phyloP scores from a whole-genome alignment of 2,329 filamentous ascomycete species.

The Paraphoma chrysanthemicola region DNA sequence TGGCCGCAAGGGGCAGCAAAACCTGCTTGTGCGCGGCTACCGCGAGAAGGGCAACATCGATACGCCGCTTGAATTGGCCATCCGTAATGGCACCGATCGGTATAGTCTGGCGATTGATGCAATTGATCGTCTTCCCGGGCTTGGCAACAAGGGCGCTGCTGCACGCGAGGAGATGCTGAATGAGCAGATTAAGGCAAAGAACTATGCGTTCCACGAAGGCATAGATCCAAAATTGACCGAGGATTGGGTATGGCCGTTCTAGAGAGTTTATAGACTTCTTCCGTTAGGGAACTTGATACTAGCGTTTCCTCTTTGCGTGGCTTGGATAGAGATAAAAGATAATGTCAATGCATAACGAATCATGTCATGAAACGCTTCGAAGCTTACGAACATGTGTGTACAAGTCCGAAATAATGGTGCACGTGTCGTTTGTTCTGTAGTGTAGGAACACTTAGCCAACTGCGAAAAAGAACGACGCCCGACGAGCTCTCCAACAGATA shows the following conservation, averaged over 20 bases:
- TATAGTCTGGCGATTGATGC: conserved; percentile 80
- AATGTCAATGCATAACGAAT: not conserved
- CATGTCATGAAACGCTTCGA: not conserved
- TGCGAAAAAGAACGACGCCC: too few relatives aligned
- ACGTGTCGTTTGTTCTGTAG: too few relatives aligned
- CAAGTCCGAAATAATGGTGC: too few relatives aligned
- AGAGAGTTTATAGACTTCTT: conserved; percentile 3
- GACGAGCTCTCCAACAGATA: too few relatives aligned
- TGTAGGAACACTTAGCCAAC: too few relatives aligned
- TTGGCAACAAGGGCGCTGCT: conserved; percentile 69
- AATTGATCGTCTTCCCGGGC: conserved; percentile 68
- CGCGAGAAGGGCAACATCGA: conserved; percentile 86
- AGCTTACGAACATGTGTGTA: too few relatives aligned
- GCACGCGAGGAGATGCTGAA: conserved; percentile 71
- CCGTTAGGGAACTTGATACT: not conserved
- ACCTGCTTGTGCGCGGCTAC: conserved; percentile 79
- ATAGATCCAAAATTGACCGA: conserved; percentile 71
- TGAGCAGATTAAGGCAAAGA: conserved; percentile 68
- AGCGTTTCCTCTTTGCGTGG: not conserved
- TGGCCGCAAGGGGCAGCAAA: conserved; percentile 71
- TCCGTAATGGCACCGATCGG: conserved; percentile 78
- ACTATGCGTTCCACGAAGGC: conserved; percentile 71
- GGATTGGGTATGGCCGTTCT: conserved; percentile 70
- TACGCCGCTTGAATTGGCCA: conserved; percentile 78
- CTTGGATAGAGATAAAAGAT: not conserved